Percentiles rank a stretch among this genome's conserved stretches.
Conservation (phyloP, 441 rosid genomes). For the Erysimum pusillum region DNA sequence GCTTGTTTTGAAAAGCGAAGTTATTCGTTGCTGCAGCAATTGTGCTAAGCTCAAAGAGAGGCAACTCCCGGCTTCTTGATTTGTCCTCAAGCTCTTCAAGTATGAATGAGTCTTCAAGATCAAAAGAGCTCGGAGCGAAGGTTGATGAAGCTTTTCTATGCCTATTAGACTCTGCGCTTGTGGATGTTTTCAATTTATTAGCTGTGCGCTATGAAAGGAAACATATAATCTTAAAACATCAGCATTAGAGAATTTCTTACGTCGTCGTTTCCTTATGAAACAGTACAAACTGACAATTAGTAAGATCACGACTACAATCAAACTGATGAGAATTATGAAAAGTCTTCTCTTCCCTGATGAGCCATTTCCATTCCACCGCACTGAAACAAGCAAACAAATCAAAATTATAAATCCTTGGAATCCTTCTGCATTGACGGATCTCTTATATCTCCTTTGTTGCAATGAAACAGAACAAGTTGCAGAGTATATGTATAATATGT, state of each 20-base stretch:
- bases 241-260: slow-evolving; percentile 36
- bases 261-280: slow-evolving; percentile 44
- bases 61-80: slow-evolving; percentile 45
- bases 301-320: slow-evolving; percentile 28
- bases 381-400: slow-evolving; percentile 37
- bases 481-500: too few relatives aligned
- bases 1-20: slow-evolving; percentile 52
- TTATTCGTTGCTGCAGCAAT: slow-evolving; percentile 50
- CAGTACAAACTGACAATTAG: slow-evolving; percentile 30
- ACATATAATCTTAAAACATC: not conserved
- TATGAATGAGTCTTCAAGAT: slow-evolving; percentile 39
- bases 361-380: slow-evolving; percentile 41
- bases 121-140: slow-evolving; percentile 35
- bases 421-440: not conserved
- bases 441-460: not conserved
- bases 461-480: not conserved
- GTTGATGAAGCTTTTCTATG: not conserved
- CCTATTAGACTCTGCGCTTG: slow-evolving; percentile 35
- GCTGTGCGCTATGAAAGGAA: slow-evolving; percentile 18
- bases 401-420: not conserved
- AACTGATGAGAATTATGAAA: slow-evolving; percentile 16
- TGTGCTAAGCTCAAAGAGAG: slow-evolving; percentile 50
- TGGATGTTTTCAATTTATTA: slow-evolving; percentile 18
- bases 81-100: slow-evolving; percentile 44
- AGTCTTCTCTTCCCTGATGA: slow-evolving; percentile 45